These are phyloP conservation scores for Phaffia australis DNA, from an alignment of 768 basidiomycete genomes.

Conservation along the genomic window DNA sequence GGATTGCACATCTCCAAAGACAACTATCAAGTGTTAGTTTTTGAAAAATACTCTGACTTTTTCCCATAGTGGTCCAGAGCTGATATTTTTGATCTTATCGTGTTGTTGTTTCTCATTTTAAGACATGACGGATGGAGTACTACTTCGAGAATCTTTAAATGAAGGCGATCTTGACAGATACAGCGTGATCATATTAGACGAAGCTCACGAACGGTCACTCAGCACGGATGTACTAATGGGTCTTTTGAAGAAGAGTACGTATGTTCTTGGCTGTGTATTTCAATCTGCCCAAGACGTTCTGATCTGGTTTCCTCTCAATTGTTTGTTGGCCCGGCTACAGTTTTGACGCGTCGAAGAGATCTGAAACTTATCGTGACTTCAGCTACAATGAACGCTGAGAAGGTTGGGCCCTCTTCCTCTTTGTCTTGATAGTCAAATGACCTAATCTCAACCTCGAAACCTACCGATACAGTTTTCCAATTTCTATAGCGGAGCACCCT, in stretches of 20 bases:
- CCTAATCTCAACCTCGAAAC: conserved; percentile 3
- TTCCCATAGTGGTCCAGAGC: conserved; percentile 9
- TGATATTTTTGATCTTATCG: neutral
- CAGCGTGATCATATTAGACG: conserved; percentile 94
- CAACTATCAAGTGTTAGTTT: conserved; percentile 85
- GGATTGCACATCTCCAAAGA: conserved; percentile 86
- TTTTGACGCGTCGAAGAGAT: conserved; percentile 79
- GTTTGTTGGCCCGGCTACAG: conserved; percentile 36
- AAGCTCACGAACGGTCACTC: conserved; percentile 93
- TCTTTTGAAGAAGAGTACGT: conserved; percentile 75
- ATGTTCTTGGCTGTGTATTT: neutral
- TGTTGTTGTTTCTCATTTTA: neutral
- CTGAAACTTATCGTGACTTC: conserved; percentile 95
- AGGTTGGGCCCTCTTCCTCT: conserved; percentile 46
- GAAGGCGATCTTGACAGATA: conserved; percentile 98
- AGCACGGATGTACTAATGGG: conserved; percentile 99
- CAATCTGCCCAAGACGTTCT: neutral
- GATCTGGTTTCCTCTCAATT: neutral
- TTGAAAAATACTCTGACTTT: neutral
- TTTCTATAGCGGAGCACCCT: conserved; percentile 91
- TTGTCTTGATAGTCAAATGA: neutral
- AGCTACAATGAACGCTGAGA: conserved; percentile 98
- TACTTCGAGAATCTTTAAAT: conserved; percentile 94
- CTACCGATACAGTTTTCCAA: conserved; percentile 58
- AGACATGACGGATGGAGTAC: conserved; percentile 99